Conservation (phyloP, 805 yeast genomes). For the Candida dajiaensis region DNA sequence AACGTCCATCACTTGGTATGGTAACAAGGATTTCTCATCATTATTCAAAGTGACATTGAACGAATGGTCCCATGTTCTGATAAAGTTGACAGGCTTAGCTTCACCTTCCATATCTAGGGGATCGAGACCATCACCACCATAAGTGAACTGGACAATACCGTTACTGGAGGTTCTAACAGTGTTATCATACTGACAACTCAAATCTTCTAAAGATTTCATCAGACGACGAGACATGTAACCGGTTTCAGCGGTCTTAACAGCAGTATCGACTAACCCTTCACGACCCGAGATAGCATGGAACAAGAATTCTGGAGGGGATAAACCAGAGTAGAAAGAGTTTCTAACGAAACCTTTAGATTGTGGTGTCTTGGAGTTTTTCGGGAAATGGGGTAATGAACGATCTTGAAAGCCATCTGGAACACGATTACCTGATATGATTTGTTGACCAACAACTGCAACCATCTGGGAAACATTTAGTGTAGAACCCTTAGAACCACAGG, state of each 20-base stretch:
- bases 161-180: constrained; percentile 94
- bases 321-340: constrained; percentile 90
- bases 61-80: constrained; percentile 93
- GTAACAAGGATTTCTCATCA: constrained; percentile 51
- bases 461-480: constrained; percentile 96
- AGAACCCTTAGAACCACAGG: constrained; percentile 99
- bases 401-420: constrained; percentile 99
- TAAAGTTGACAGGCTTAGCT: constrained; percentile 91
- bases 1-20: constrained; percentile 57
- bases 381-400: constrained; percentile 94
- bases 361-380: constrained; percentile 93
- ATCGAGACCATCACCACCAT: constrained; percentile 98
- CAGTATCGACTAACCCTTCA: constrained; percentile 99
- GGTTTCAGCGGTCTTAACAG: constrained; percentile 98
- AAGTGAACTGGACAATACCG: constrained; percentile 95
- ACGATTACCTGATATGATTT: constrained; percentile 96
- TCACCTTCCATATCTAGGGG: constrained; percentile 99
- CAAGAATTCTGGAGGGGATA: constrained; percentile 92
- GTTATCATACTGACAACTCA: constrained; percentile 86
- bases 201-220: constrained; percentile 96
- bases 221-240: constrained; percentile 98
- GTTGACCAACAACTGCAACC: constrained; percentile 99
- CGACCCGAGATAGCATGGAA: constrained; percentile 99
- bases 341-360: constrained; percentile 97
- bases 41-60: constrained; percentile 61